Base-by-base conservation (phyloP, 257 asterid species). In the Haberlea rhodopensis region DNA sequence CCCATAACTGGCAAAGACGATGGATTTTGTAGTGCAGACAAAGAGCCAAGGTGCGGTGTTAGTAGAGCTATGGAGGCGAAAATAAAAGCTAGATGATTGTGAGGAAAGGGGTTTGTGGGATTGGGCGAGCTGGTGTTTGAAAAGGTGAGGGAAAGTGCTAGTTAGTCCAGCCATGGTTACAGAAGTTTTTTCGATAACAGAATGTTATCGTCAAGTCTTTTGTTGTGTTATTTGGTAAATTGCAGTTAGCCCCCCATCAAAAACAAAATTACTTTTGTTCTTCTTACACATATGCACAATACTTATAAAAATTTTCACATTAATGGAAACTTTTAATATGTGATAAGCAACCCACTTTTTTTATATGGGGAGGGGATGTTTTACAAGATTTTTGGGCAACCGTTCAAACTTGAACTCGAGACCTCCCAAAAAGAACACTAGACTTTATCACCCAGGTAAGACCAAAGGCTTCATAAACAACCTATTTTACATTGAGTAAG, bases 151-250 rank as follows among this genome's bases (percentile, higher is more conserved):
- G 76, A 78, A 78, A 60, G 95, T 74, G 89, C 76, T 80, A 87
- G 94, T 58, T 27, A 87, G 81, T 85, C 96, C 94, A 79, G 96
- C 97, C 97, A 92, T 92, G 48, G 5, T 4, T 2, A n/a, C 6
- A 13, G 18, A 40, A 40, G 13, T 11, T 11, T 40, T 13, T 40
- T 1, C 18, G 6, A 40, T 40, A 2, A 34, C 45, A 3, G 2
- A 15, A 40, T 40, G 18, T 34, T 34, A 13, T 40, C 48, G 18
- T 40, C 3, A 40, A 40, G 48, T 40, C 48, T 3, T 40, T 40
- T 40, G 6, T 40, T 13, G 4, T 10, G 16, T 9, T 34, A 10
- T 40, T 13, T 13, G 6, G 48, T 8, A 13, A 40, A 13, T 40
- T 13, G 48, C 48, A 13, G 1, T 40, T 40, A 0, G 0, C 11